Base-by-base conservation (phyloP, 2,329 filamentous ascomycete species). In the Penicillium sp. region DNA sequence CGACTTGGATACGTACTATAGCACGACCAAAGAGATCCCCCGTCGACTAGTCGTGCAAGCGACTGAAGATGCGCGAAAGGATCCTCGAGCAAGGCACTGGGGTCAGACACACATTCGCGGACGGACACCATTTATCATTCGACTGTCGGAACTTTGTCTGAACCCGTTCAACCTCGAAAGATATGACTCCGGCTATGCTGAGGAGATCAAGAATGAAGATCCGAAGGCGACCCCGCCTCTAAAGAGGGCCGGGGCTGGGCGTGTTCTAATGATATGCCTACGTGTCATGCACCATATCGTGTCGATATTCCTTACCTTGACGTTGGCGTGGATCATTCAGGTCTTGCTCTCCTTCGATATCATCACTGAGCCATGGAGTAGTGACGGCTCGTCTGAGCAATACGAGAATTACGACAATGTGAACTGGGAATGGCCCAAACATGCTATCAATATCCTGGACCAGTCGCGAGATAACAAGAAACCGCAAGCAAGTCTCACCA, bases 401-500 rank as follows among this genome's bases (percentile, higher is more conserved):
- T 61, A 61, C 35, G 52, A 55, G 11, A 25, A 46, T n/a, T 59
- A 57, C 31, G 54, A 57, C 22, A 59, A 61, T 15, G 49, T 55
- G 1, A 48, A 57, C 15, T 62, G 59, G 59, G 37, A 56, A 11
- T 60, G 58, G 57, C 59, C 57, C 20, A 58, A 55, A 26, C 59
- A 62, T 20, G 59, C 59, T 1, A 43, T 58, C 47, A 62, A 62
- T 43, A 29, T 47, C 4, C 50, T 62, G 25, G 59, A 62, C 22
- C 59, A 61, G 51, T 42, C 49, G 2, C 57, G 49, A 1, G 45
- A 49, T 22, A 57, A 61, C n/a, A 14, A 18, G 9, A 35, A 40
- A n/a, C 49, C 52, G 7, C 57, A 59, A 41, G 53, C 49, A 22
- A 48, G 42, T 11, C 31, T 59, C 27, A 52, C 57, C 6, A 53